Evolutionary conservation across 768 basidiomycete species (phyloP), one percentile per base, ranked within the genome.

Genomic region (Coprinopsis cinerea): DNA sequence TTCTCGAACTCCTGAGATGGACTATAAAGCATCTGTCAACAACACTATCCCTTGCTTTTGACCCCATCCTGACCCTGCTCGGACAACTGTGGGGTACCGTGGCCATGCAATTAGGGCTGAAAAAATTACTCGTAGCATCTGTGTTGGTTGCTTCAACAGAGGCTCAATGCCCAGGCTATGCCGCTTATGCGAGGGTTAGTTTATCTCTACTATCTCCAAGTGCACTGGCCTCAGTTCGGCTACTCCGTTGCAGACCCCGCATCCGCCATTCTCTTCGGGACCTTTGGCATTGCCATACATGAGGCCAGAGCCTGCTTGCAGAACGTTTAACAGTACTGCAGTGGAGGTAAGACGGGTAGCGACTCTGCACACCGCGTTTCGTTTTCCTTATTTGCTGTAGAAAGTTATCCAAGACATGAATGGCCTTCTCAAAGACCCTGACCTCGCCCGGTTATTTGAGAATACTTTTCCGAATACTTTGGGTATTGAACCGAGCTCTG

Each of bases 381-480:
- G 34, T 30, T 20, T 17, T 40, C 30, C 43, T 23, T 18, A 44
- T 18, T 25, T 18, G 20, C 40, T 44, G 37, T 14, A 23, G 27
- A 27, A 32, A 30, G 85, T 88, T 24, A 83, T 89, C 25, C 57
- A 54, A n/a, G 83, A 89, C 62, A 84, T 88, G 83, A 88, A 77
- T 36, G 61, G 68, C 15, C 73, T 82, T 39, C 67, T 90, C 49
- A 88, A 81, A 60, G 85, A 90, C 59, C 83, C 86, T 0, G 88
- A 90, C 57, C 55, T 90, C 45, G 88, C 87, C 11, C 76, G 85
- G 44, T 61, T 90, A 18, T 90, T 90, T 55, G 87, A 88, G 63
- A 90, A 89, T 53, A 83, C 87, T 0, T 88, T 88, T 59, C 88
- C 88, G 2, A 88, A 88, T 56, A 90, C 88, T 0, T 74, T 90